Evolutionary conservation across 1,139 yeast genomes (phyloP), one percentile per base, ranked within the genome.

Genomic region (Pichia sp.): DNA sequence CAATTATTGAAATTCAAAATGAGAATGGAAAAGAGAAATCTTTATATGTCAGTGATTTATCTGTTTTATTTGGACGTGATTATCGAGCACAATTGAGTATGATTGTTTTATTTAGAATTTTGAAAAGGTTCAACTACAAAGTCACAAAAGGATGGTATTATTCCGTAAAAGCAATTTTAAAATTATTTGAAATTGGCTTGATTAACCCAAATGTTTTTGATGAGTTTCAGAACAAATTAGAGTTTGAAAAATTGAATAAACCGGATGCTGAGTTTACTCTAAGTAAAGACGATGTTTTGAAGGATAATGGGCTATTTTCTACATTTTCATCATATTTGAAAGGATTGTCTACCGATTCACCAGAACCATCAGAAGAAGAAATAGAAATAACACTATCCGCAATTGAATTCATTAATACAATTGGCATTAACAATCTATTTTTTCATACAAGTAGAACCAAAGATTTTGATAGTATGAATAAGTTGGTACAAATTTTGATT

Each of bases 331-430:
- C 96, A 0, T 90, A 89, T 58, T 74, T 94, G 63, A 86, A 94
- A 54, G 94, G 97, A 16, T 79, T 83, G 49, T 72, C 84, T 0
- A 97, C 89, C 55, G 95, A 86, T 35, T 82, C 87, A 2, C 83
- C 86, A 7, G 97, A 90, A 61, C 98, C 98, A 4, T 76, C 94
- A 1, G 95, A 85, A 47, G 95, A 85, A 55, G 97, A 90, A 57
- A 82, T 94, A 41, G 96, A 89, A 51, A 76, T 87, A 2, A 85
- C 97, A 0, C 64, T 84, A 25, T 82, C 89, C 5, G 83, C 96
- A 0, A 67, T 84, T 46, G 96, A 90, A 54, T 90, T 97, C 59
- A 72, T 89, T 43, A 77, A 76, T 46, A 77, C 89, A 1, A 76
- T 90, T 50, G 75, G 75, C 39, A 66, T 87, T 10, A 66, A 75